These are phyloP conservation scores for Epichloe uncinata DNA, from an alignment of 2,329 filamentous ascomycete genomes.

Conservation along the genomic window DNA sequence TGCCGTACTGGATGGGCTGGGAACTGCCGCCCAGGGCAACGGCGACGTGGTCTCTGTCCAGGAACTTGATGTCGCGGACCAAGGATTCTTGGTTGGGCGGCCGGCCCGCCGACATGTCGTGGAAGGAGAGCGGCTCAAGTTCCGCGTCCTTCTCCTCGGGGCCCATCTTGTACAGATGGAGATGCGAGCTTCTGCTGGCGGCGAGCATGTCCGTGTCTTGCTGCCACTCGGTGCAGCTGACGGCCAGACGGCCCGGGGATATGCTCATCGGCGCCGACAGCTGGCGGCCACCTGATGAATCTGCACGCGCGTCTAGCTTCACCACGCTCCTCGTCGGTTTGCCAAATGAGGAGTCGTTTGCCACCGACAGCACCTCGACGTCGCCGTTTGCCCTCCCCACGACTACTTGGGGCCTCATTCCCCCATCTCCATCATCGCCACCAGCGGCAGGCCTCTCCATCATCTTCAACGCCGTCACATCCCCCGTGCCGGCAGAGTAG, in stretches of 20 bases:
- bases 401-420: slow-evolving; percentile 20
- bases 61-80: slow-evolving; percentile 28
- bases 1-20: slow-evolving; percentile 32
- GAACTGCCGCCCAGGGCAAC: slow-evolving; percentile 29
- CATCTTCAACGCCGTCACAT: slow-evolving; percentile 34
- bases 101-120: slow-evolving; percentile 14
- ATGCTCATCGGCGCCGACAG: neutral
- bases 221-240: slow-evolving; percentile 23
- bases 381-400: slow-evolving; percentile 38
- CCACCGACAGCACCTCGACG: slow-evolving; percentile 29
- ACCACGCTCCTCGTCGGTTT: slow-evolving; percentile 14
- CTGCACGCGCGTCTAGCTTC: slow-evolving; percentile 5
- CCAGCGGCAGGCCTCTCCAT: slow-evolving; percentile 20
- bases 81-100: slow-evolving; percentile 13
- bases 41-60: slow-evolving; percentile 30
- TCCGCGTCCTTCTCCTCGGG: slow-evolving; percentile 1
- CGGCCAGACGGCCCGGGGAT: slow-evolving; percentile 14
- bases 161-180: slow-evolving; percentile 18
- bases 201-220: slow-evolving; percentile 16
- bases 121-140: slow-evolving; percentile 11
- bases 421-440: neutral
- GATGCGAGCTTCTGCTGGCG: slow-evolving; percentile 16
- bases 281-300: neutral
- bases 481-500: slow-evolving; percentile 32
- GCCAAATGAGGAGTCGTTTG: slow-evolving; percentile 16